Evolutionary conservation across 768 basidiomycete genomes (phyloP).

Genomic region (Lentinula edodes): DNA sequence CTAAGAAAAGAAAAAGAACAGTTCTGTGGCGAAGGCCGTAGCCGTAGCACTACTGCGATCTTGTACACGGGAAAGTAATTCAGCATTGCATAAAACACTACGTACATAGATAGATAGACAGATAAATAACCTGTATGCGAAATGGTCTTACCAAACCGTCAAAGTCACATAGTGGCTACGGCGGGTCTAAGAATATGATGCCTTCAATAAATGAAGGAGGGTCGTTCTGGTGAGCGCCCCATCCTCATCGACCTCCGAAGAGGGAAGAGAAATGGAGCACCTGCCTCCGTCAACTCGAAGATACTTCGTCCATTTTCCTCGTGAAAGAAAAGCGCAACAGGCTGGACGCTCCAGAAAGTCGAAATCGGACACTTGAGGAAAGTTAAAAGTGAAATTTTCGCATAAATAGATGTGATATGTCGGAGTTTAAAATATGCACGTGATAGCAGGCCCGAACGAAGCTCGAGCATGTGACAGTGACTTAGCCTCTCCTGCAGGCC

Average conservation of each 20-base stretch:
- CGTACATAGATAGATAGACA: no score
- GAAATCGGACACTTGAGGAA: slow-evolving; percentile 56
- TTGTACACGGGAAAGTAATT: no score
- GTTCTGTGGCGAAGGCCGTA: no score
- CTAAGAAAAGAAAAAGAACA: no score
- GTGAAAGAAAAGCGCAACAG: slow-evolving; percentile 39
- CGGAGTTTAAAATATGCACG: no score
- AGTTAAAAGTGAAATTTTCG: slow-evolving; percentile 3
- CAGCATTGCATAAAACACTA: no score
- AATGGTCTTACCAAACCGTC: slow-evolving; percentile 84
- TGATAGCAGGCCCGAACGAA: no score
- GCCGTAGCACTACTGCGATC: no score
- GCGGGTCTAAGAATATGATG: slow-evolving; percentile 81
- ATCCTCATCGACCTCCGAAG: neutral
- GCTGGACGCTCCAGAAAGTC: slow-evolving; percentile 59
- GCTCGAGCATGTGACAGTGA: no score
- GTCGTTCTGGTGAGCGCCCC: slow-evolving; percentile 45
- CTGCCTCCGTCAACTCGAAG: slow-evolving; percentile 79
- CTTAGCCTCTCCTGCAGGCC: no score
- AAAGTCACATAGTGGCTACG: slow-evolving; percentile 77
- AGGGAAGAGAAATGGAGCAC: slow-evolving; percentile 22
- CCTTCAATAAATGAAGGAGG: slow-evolving; percentile 23
- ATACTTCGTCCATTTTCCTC: slow-evolving; percentile 49
- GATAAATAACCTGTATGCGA: slow-evolving; percentile 42
- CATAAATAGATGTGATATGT: no score